These are phyloP conservation scores for Phytophthora chlamydospora DNA, from an alignment of 352 stramenopile genomes.

Conservation along the genomic window DNA sequence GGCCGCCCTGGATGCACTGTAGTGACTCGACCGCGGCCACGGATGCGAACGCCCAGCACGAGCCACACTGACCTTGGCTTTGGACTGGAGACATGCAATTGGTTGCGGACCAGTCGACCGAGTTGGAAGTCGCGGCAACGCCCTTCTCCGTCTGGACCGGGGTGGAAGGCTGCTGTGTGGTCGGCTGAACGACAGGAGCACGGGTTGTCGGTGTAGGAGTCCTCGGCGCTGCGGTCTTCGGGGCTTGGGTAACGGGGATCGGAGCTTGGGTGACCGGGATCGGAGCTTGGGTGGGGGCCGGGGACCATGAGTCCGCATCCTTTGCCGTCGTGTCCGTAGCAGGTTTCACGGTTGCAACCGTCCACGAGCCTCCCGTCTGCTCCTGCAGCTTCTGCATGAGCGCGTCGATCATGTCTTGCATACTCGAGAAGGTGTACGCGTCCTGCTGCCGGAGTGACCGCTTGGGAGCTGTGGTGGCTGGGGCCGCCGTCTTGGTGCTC, in stretches of 20 bases:
- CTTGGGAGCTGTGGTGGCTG: constrained; percentile 12
- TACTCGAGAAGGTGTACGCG: constrained; percentile 30
- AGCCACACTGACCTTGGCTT: constrained; percentile 96
- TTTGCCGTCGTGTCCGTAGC: constrained; percentile 14
- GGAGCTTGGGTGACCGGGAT: background rate
- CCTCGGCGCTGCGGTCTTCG: constrained; percentile 3
- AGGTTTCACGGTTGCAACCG: constrained; percentile 29
- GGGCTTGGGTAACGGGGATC: background rate
- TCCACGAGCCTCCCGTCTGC: constrained; percentile 29
- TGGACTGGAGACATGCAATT: constrained; percentile 74
- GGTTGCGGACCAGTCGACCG: constrained; percentile 47
- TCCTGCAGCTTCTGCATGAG: constrained; percentile 30
- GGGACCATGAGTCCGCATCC: constrained; percentile 8
- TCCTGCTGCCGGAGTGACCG: constrained; percentile 29
- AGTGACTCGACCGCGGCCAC: constrained; percentile 91
- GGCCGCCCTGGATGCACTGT: constrained; percentile 77
- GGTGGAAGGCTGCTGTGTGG: constrained; percentile 11
- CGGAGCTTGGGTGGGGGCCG: background rate
- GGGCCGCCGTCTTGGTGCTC: background rate
- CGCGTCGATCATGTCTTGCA: constrained; percentile 29
- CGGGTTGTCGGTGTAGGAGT: constrained; percentile 20
- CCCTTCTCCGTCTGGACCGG: constrained; percentile 24
- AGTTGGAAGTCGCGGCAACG: constrained; percentile 12
- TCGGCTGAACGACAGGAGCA: constrained; percentile 32
- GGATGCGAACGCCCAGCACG: constrained; percentile 97